Base-by-base conservation (phyloP, 306 rosid species). In the Pterocarpus santalinus region DNA sequence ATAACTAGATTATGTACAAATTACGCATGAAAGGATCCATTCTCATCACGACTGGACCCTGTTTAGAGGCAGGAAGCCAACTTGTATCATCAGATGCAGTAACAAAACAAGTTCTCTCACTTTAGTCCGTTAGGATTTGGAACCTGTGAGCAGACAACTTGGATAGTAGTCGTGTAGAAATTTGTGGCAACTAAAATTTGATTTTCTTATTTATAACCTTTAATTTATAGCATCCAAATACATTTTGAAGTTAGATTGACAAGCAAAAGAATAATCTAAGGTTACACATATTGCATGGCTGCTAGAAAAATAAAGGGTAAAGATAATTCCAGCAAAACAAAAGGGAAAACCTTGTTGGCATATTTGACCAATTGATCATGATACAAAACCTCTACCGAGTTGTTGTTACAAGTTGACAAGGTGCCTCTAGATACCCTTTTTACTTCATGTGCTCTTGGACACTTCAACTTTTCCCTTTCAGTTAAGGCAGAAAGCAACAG, bases 401-500 rank as follows among this genome's bases (percentile, higher is more conserved):
- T 36, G 38, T 17, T 22, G 17, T 71, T 55, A 67, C 65, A 82
- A 58, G 46, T 75, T 49, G 8, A 63, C 61, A 74, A 56, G 13
- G 49, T 39, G 62, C 80, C 84, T 68, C 72, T 72, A 41, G 73
- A 62, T 77, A 11, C 36, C 36, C 1, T 65, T 41, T 68, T 69
- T 63, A 75, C 73, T 65, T 72, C 52, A 60, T 81, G 44, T 71
- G 13, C 36, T 57, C 8, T 28, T 71, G 30, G 39, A 51, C 88
- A 69, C 12, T 82, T 68, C 41, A 38, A 33, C 28, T 13, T 57
- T 43, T 15, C 36, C 41, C 55, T 38, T 53, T 34, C 30, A 60
- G 55, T 63, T 77, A 76, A 47, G 4, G 61, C 36, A 36, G 68
- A 84, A 87, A 84, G 79, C 94, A 86, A 63, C 82, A 89, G 62